Evolutionary conservation across 164 flowering plant species (phyloP).

Genomic region (Berberis thunbergii): DNA sequence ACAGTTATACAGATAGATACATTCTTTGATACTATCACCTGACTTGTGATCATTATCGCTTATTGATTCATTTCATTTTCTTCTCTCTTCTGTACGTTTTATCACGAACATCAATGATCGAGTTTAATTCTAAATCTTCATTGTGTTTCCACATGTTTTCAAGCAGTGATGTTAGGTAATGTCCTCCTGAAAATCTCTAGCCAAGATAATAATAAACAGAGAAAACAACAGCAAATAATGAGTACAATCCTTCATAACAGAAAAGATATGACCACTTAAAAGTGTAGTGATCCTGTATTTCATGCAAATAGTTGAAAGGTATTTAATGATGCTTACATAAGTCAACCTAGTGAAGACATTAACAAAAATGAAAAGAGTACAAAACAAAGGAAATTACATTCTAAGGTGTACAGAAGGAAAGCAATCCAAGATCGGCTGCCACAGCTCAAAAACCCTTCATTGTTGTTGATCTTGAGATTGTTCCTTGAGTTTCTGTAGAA

Average conservation of each 20-base stretch:
- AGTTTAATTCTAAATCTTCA: too few species aligned
- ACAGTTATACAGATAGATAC: not conserved
- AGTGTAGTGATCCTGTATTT: not conserved
- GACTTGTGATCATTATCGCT: not conserved
- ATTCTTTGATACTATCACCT: not conserved
- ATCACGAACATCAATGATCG: too few species aligned
- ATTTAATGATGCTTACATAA: not conserved
- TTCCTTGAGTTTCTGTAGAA: slow-evolving; percentile 13
- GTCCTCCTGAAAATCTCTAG: too few species aligned
- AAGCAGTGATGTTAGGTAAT: too few species aligned
- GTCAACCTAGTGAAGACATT: not conserved
- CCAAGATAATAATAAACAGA: too few species aligned
- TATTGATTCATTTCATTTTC: not conserved
- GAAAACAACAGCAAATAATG: too few species aligned
- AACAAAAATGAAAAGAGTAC: not conserved
- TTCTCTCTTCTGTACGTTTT: not conserved
- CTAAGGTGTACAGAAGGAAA: not conserved
- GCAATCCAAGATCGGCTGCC: not conserved
- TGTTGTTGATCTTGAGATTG: slow-evolving; percentile 11
- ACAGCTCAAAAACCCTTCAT: slow-evolving; percentile 2
- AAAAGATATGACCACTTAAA: too few species aligned
- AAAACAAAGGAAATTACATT: not conserved
- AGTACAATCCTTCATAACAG: too few species aligned
- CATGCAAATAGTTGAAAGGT: not conserved
- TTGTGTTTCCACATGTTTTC: too few species aligned